A percentile compares a stretch with the other conserved stretches of the same genome.
phyloP scores from a whole-genome alignment of 2,329 filamentous ascomycete species.

The Tolypocladium tropicale region DNA sequence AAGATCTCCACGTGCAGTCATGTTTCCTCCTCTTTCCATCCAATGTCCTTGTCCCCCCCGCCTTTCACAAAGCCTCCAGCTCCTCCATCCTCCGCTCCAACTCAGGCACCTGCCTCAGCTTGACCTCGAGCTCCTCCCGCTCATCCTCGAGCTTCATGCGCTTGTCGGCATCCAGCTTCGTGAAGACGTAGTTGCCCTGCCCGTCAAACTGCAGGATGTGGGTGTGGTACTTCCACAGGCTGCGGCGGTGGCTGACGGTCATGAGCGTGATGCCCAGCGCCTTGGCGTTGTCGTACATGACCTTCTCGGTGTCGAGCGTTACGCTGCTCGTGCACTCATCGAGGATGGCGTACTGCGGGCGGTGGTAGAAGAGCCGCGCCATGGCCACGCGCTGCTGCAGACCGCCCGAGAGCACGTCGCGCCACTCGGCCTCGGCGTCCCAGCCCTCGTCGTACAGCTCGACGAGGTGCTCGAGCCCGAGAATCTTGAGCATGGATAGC shows the following conservation, averaged over 20 bases:
- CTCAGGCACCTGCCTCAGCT: constrained; percentile 77
- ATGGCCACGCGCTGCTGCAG: constrained; percentile 95
- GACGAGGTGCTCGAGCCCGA: constrained; percentile 77
- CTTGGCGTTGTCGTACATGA: constrained; percentile 98
- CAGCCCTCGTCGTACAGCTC: constrained; percentile 68
- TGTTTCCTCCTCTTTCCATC: neutral
- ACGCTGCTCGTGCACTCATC: constrained; percentile 95
- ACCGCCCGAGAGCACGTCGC: constrained; percentile 83
- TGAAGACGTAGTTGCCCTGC: constrained; percentile 85
- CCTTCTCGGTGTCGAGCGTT: constrained; percentile 87
- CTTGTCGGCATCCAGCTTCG: constrained; percentile 76
- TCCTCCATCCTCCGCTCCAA: constrained; percentile 78
- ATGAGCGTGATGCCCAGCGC: constrained; percentile 84
- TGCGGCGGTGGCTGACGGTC: constrained; percentile 87
- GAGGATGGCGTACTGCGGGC: constrained; percentile 85
- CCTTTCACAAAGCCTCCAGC: constrained; percentile 41
- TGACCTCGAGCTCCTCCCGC: constrained; percentile 84
- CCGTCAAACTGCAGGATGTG: constrained; percentile 96
- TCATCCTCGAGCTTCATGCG: constrained; percentile 86
- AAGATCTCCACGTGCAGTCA: neutral
- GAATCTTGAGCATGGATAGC: constrained; percentile 60
- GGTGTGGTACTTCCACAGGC: constrained; percentile 93
- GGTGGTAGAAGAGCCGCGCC: constrained; percentile 90
- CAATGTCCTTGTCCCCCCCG: neutral
- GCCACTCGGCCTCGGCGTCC: constrained; percentile 95